Evolutionary conservation across 352 stramenopile species (phyloP), one percentile per base, ranked within the genome.

Genomic region (Stephanocyclus meneghinianus): DNA sequence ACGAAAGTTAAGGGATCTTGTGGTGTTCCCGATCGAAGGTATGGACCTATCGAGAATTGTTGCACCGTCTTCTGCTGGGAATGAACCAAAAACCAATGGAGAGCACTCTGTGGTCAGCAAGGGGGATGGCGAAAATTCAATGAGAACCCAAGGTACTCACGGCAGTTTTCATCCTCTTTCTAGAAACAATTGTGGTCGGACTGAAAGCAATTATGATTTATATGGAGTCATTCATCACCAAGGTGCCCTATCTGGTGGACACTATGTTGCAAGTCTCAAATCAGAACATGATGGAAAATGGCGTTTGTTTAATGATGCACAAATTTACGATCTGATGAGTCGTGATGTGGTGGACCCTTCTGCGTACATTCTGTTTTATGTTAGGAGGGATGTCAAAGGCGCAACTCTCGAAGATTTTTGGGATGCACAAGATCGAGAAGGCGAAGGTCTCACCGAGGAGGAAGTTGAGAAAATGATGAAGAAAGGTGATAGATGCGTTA

Each of bases 191-290:
- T 78, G 63, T 65, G 77, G 81, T 44, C 61, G 77, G 10, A 80
- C 61, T 4, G 83, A 94, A 59, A 74, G 68, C 47, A 66, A 97
- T 11, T 99, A 98, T 72, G 96, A 99, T 81, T 86, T 99, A 37
- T 99, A 98, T 78, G 96, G 93, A 7, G 96, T 99, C 8, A 95
- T 99, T 42, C 98, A 99, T 86, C 97, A 99, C 77, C 95, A 98
- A 67, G 97, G 97, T 26, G 96, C 94, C 1, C 87, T 99, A 0
- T 96, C 95, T 32, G 94, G 90, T 57, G 97, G 97, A 2, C 97
- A 99, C 81, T 99, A 99, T 84, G 90, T 93, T 69, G 88, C 81
- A 42, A 94, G 76, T 73, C 62, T 94, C 2, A 93, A 95, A 73
- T 89, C 83, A 5, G 85, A 95, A 61, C 65, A 88, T 1, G 93